phyloP scores from a whole-genome alignment of 1,139 yeast genomes.

The Pichia sp. region DNA sequence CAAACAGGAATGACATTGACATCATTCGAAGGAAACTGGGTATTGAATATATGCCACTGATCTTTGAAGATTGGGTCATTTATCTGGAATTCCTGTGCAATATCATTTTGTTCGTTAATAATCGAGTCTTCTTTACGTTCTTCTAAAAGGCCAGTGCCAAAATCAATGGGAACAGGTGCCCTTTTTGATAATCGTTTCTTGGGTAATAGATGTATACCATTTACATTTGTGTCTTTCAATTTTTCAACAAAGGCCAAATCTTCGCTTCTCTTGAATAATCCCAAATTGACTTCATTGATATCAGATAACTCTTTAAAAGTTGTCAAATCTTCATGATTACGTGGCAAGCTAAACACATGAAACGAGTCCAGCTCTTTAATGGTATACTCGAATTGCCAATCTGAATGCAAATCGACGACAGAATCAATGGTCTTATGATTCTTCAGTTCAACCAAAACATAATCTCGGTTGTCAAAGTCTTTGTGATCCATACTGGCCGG shows the following conservation, averaged over 20 bases:
- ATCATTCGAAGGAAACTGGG: slow-evolving; percentile 68
- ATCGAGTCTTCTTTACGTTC: slow-evolving; percentile 27
- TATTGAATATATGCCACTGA: slow-evolving; percentile 90
- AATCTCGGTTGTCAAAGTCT: slow-evolving; percentile 36
- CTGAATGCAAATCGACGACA: slow-evolving; percentile 32
- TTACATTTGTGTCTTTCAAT: slow-evolving; percentile 23
- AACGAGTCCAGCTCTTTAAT: slow-evolving; percentile 51
- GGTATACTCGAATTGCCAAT: slow-evolving; percentile 48
- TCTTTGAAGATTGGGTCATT: slow-evolving; percentile 69
- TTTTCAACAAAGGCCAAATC: slow-evolving; percentile 19
- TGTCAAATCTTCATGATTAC: slow-evolving; percentile 20
- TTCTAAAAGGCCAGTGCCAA: background rate
- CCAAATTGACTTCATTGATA: too few species aligned
- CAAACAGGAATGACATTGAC: slow-evolving; percentile 84
- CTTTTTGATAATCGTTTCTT: slow-evolving; percentile 42
- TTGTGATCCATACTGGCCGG: slow-evolving; percentile 9
- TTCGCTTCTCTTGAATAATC: slow-evolving; percentile 18
- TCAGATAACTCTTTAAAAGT: too few species aligned
- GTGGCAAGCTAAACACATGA: slow-evolving; percentile 51
- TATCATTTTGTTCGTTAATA: slow-evolving; percentile 33
- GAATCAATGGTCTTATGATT: slow-evolving; percentile 10
- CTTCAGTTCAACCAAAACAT: slow-evolving; percentile 52
- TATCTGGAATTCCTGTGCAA: slow-evolving; percentile 50
- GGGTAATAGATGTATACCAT: slow-evolving; percentile 42
- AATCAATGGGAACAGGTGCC: slow-evolving; percentile 28